phyloP scores from a whole-genome alignment of 495 filamentous ascomycete genomes.

The Achaetomiella virescens region DNA sequence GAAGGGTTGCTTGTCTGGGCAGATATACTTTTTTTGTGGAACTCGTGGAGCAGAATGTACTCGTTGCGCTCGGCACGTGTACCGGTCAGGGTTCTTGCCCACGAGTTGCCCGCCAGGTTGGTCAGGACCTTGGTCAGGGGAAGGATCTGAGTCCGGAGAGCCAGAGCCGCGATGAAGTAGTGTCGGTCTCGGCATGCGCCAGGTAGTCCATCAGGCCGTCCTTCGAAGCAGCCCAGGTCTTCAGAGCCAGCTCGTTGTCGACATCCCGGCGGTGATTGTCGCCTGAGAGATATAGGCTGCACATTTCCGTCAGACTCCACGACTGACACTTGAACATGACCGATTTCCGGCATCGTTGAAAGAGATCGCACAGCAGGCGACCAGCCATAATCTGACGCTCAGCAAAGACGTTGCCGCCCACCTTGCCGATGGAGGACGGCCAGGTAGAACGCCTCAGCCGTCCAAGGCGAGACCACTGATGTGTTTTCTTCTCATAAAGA shows the following conservation, averaged over 20 bases:
- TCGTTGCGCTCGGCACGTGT: slow-evolving; percentile 97
- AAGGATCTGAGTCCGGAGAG: slow-evolving; percentile 81
- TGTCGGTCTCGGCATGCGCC: slow-evolving; percentile 87
- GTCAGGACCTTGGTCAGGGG: slow-evolving; percentile 92
- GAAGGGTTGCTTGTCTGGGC: slow-evolving; percentile 80
- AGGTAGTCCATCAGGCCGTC: slow-evolving; percentile 90
- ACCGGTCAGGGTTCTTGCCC: slow-evolving; percentile 91
- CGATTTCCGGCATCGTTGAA: slow-evolving; percentile 93
- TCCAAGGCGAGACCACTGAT: slow-evolving; percentile 88
- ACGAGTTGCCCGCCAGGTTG: slow-evolving; percentile 95
- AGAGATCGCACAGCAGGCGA: slow-evolving; percentile 86
- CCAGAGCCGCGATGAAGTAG: slow-evolving; percentile 92
- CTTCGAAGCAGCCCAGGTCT: slow-evolving; percentile 77
- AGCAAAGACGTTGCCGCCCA: slow-evolving; percentile 80
- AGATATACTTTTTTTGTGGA: slow-evolving; percentile 95
- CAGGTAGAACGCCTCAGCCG: slow-evolving; percentile 75
- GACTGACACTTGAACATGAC: slow-evolving; percentile 95
- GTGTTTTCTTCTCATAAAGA: slow-evolving; percentile 82
- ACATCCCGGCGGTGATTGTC: slow-evolving; percentile 68
- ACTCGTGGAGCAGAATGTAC: slow-evolving; percentile 97
- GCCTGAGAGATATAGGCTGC: slow-evolving; percentile 70
- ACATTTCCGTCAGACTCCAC: slow-evolving; percentile 98
- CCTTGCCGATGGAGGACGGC: slow-evolving; percentile 82
- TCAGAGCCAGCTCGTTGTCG: slow-evolving; percentile 80
- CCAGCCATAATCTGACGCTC: slow-evolving; percentile 87